Conservation (phyloP, 2,329 filamentous ascomycete species). For the Ophiostoma ips region DNA sequence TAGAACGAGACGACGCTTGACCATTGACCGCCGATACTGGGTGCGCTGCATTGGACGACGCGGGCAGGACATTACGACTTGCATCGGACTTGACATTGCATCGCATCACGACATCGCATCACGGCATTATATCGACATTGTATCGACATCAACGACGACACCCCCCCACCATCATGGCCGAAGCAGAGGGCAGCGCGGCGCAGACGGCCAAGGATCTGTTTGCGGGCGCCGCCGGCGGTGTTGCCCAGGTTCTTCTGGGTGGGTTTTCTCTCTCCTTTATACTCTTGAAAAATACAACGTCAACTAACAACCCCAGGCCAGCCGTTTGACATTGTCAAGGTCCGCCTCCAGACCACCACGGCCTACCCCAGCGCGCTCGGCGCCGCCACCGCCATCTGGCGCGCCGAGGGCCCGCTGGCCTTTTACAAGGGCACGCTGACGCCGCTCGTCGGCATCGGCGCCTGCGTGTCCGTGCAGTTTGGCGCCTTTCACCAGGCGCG, state of each 20-base stretch:
- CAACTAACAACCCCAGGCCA: constrained; percentile 34
- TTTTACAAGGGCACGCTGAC: constrained; percentile 99
- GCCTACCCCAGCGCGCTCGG: constrained; percentile 69
- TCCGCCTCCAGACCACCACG: constrained; percentile 79
- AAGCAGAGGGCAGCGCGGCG: constrained; percentile 22
- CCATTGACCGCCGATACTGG: too few relatives aligned
- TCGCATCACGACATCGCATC: too few relatives aligned
- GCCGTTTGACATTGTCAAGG: constrained; percentile 88
- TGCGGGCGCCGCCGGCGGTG: constrained; percentile 76
- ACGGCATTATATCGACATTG: not conserved
- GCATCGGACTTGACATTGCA: too few relatives aligned
- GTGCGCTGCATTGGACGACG: too few relatives aligned
- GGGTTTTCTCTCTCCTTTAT: not conserved
- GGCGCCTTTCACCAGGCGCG: constrained; percentile 90
- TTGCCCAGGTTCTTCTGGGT: constrained; percentile 92
- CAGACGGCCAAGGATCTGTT: constrained; percentile 80
- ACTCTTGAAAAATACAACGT: too few relatives aligned
- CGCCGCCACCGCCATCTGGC: constrained; percentile 72
- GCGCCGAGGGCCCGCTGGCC: constrained; percentile 72
- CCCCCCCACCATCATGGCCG: constrained; percentile 3
- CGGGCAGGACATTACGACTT: too few relatives aligned
- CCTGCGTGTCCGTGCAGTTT: constrained; percentile 97
- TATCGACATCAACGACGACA: not conserved
- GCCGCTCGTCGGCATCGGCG: constrained; percentile 86
- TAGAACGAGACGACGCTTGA: too few relatives aligned